Evolutionary conservation across 345 rosid genomes (phyloP), one percentile per base, ranked within the genome.

Genomic region (Populus ilicifolia): DNA sequence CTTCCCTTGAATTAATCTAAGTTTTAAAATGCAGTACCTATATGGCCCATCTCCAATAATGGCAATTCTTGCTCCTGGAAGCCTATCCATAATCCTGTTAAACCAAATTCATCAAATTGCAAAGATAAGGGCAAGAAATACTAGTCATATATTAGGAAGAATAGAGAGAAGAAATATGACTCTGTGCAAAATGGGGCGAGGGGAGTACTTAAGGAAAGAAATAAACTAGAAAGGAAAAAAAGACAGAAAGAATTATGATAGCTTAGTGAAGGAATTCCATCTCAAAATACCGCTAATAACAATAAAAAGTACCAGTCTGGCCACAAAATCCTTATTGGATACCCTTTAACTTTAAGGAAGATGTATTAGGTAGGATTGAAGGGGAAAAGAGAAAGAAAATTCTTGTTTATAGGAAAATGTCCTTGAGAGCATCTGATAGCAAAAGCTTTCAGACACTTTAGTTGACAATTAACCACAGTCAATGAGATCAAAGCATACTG

Each of bases 41-140:
- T 92, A 93, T 13, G 99, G 99, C 36, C 99, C 99, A 80, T 96
- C 99, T 75, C 97, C 99, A 30, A 96, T 85, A 71, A 93, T 89
- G 71, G 98, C 97, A 84, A 96, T 91, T 72, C 97, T 87, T 54
- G 93, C 94, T 44, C 90, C 90, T 17, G 99, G 98, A 59, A 96
- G 87, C 84, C 92, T 83, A 70, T 96, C 98, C 99, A 96, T 93
- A 71, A 93, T 92, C 21, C 99, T 95, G 94, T 80, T 56, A 66
- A 73, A 79, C 70, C 33, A 86, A 27, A 68, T n/a, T 39, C 41
- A 67, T 59, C 33, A 80, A 8, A 69, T 54, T 43, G 70, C 81
- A 75, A 74, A 18, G 17, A 61, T 27, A 65, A 20, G 1, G 52
- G 64, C 5, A 23, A 59, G 23, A 18, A 23, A 59, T 59, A 59